Conservation (phyloP, 2,329 filamentous ascomycete genomes). For the Calonectria fujianensis region DNA sequence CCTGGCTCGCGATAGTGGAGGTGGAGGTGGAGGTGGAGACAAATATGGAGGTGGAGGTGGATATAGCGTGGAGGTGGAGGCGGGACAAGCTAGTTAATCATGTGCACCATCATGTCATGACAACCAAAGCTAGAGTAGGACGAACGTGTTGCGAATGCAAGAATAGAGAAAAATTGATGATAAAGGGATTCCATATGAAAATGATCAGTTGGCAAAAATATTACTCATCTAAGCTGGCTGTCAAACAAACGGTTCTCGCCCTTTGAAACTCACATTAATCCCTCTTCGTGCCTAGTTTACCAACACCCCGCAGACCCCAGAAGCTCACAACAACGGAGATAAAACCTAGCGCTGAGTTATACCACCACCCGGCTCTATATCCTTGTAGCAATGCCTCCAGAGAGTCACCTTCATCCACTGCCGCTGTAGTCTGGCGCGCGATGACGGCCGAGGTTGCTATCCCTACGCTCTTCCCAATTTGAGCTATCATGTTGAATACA, state of each 20-base stretch:
- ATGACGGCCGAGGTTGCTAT: background rate
- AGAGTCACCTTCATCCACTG: background rate
- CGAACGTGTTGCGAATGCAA: background rate
- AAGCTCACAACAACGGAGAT: background rate
- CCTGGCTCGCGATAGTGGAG: background rate
- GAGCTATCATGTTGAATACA: background rate
- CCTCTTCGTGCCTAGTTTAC: background rate
- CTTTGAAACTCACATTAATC: background rate
- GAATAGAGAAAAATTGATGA: background rate
- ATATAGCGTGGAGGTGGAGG: background rate
- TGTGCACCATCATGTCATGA: constrained; percentile 11
- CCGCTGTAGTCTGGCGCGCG: background rate
- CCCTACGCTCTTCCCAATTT: constrained; percentile 2
- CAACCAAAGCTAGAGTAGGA: background rate
- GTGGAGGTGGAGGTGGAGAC: background rate
- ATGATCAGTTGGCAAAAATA: background rate
- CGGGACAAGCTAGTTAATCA: background rate
- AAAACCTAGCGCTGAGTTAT: background rate
- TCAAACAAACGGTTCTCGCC: too few species aligned
- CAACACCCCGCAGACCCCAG: background rate
- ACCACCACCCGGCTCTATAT: background rate
- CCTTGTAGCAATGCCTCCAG: background rate
- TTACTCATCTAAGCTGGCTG: too few species aligned
- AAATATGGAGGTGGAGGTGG: background rate
- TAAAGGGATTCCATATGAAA: background rate